A percentile compares a stretch with the other conserved stretches of the same genome.
These are phyloP conservation scores for Stephania cephalantha DNA, from an alignment of 164 flowering plant species.

Conservation along the genomic window DNA sequence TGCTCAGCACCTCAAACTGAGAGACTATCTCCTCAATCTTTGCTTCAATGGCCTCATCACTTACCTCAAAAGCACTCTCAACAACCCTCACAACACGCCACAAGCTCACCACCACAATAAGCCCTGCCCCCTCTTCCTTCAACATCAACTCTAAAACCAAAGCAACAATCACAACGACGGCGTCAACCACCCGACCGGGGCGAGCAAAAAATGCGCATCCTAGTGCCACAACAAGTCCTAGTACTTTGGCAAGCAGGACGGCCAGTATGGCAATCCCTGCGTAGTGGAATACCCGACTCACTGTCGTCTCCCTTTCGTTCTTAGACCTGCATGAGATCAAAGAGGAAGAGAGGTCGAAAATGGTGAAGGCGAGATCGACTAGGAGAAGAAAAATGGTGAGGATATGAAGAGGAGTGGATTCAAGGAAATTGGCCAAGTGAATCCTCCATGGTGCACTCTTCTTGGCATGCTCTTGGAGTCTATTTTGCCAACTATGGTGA, in stretches of 20 bases:
- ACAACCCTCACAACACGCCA: conserved; percentile 56
- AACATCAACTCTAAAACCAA: conserved; percentile 36
- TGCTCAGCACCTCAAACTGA: conserved; percentile 35
- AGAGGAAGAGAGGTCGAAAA: conserved; percentile 52
- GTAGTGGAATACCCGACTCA: conserved; percentile 35
- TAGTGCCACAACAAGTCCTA: conserved; percentile 31
- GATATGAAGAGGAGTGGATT: conserved; percentile 34
- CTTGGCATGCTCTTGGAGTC: not conserved
- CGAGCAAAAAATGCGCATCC: conserved; percentile 35
- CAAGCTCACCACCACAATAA: conserved; percentile 51
- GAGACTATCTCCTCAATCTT: conserved; percentile 33
- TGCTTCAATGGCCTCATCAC: conserved; percentile 57
- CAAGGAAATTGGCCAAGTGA: conserved; percentile 35
- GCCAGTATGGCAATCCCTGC: conserved; percentile 39
- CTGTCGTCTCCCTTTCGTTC: not conserved
- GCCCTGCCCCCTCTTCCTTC: conserved; percentile 41
- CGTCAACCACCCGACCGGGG: conserved; percentile 50
- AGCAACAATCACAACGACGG: conserved; percentile 39
- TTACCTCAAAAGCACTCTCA: conserved; percentile 62
- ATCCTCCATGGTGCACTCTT: conserved; percentile 40
- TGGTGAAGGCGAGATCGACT: conserved; percentile 36
- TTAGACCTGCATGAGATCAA: conserved; percentile 23
- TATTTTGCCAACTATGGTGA: conserved; percentile 1
- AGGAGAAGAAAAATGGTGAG: conserved; percentile 35
- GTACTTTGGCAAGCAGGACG: conserved; percentile 26